phyloP scores from a whole-genome alignment of 225 moss, liverwort and hornwort species.

The Thuidium tamariscinum region DNA sequence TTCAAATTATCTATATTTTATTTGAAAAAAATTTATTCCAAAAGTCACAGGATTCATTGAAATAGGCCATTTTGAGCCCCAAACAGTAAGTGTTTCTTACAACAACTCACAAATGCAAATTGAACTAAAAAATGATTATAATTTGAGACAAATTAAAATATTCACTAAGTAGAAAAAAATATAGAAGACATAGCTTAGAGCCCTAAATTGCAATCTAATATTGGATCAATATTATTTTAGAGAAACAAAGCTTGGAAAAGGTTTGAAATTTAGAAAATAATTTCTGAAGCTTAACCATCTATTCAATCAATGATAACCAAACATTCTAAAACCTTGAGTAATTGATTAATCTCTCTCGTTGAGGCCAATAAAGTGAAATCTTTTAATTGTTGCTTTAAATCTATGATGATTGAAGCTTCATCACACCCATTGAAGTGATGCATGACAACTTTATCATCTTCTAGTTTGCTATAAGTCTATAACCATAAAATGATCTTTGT shows the following conservation, averaged over 20 bases:
- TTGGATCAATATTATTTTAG: neutral
- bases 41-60: too few relatives aligned
- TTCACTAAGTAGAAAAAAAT: neutral
- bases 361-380: neutral
- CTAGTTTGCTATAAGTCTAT: rapidly evolving
- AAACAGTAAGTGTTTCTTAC: too few relatives aligned
- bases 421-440: neutral
- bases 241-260: neutral
- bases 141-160: neutral
- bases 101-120: too few relatives aligned
- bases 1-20: too few relatives aligned
- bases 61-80: too few relatives aligned
- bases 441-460: neutral
- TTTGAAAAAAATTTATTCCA: too few relatives aligned
- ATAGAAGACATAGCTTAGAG: rapidly evolving
- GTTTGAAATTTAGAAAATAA: neutral
- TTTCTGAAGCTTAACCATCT: neutral
- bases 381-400: neutral
- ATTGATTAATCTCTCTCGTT: neutral
- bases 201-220: neutral
- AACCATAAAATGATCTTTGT: neutral
- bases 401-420: too few relatives aligned
- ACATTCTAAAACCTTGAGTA: neutral
- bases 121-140: neutral
- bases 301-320: neutral